Percentiles rank a stretch among this genome's conserved stretches.
Conservation (phyloP, 495 filamentous ascomycete species). For the Trypethelium eluteriae region DNA sequence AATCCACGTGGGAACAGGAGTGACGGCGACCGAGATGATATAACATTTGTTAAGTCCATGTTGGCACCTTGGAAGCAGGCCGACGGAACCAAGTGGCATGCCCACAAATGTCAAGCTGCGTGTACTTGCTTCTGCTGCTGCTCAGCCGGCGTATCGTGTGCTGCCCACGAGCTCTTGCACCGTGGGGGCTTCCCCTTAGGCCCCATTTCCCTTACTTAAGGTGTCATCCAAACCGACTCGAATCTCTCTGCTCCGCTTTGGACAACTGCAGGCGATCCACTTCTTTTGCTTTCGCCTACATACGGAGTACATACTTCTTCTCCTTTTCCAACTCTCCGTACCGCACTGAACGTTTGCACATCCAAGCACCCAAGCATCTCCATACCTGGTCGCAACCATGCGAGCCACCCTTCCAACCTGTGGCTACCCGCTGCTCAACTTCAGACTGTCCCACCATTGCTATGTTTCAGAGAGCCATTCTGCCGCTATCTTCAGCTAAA, state of each 20-base stretch:
- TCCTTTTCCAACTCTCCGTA: not conserved
- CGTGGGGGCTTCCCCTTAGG: not conserved
- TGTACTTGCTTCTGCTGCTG: not conserved
- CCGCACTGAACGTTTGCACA: not conserved
- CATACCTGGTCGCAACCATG: not conserved
- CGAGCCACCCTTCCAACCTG: too few species aligned
- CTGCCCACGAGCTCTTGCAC: not conserved
- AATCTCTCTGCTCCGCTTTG: too few species aligned
- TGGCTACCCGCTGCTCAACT: too few species aligned
- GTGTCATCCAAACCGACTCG: too few species aligned
- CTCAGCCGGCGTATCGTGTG: not conserved
- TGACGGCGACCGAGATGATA: not conserved
- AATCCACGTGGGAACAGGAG: not conserved
- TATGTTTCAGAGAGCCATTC: too few species aligned
- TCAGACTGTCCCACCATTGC: too few species aligned
- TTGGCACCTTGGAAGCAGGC: not conserved
- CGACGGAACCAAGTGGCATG: not conserved
- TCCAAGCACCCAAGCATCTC: not conserved
- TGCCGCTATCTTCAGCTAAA: too few species aligned
- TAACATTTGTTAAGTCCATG: slow-evolving; percentile 1
- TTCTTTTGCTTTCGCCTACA: too few species aligned
- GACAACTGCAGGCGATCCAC: too few species aligned
- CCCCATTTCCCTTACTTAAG: too few species aligned
- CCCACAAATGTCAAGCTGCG: slow-evolving; percentile 1
- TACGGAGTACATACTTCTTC: not conserved